Conservation (phyloP, 305 asterid genomes). For the Solanum hybrid region DNA sequence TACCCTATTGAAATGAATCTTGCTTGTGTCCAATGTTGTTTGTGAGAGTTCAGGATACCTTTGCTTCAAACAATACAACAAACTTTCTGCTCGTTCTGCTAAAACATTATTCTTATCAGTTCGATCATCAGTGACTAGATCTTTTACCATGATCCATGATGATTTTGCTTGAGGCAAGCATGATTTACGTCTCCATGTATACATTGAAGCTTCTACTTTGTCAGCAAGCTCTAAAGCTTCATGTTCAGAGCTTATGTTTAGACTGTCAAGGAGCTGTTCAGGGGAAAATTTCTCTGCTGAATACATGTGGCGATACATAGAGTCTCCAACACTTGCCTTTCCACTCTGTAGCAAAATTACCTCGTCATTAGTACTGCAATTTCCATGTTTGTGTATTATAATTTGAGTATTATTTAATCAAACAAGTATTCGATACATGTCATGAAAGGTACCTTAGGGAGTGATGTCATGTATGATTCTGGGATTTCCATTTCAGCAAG, state of each 20-base stretch:
- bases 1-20: conserved; percentile 78
- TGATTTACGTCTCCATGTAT: conserved; percentile 78
- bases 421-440: not conserved
- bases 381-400: not conserved
- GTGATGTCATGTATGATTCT: conserved; percentile 64
- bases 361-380: not conserved
- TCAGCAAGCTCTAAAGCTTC: conserved; percentile 89
- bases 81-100: conserved; percentile 64
- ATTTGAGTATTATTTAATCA: not conserved
- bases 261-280: conserved; percentile 47
- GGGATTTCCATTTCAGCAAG: conserved; percentile 87
- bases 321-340: conserved; percentile 68
- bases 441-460: conserved; percentile 69
- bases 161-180: conserved; percentile 56
- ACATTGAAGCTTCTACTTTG: conserved; percentile 76
- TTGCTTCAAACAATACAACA: conserved; percentile 71
- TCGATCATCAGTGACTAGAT: conserved; percentile 68
- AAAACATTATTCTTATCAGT: conserved; percentile 57
- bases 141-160: conserved; percentile 82
- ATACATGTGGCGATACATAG: conserved; percentile 59
- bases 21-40: conserved; percentile 77
- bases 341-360: conserved; percentile 49
- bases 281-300: conserved; percentile 56
- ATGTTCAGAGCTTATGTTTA: conserved; percentile 60
- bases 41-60: conserved; percentile 84